Percentiles rank a stretch among this genome's conserved stretches.
Conservation (phyloP, 495 filamentous ascomycete genomes). For the Penicillium arizonense region DNA sequence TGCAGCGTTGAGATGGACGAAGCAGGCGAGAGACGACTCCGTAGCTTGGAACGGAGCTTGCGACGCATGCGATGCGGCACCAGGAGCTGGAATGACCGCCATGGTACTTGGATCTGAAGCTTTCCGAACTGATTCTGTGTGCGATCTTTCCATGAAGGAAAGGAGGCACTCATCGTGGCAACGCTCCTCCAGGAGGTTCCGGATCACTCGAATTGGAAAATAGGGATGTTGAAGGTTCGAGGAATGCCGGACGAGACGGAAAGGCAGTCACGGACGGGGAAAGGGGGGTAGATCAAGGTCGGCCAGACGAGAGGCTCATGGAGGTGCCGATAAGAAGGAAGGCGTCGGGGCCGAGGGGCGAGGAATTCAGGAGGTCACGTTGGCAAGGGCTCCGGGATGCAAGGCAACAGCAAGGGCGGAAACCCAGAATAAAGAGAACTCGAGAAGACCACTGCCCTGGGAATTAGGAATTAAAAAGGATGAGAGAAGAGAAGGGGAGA, state of each 20-base stretch:
- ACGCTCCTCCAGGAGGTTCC: conserved; percentile 25
- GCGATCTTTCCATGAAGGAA: conserved; percentile 52
- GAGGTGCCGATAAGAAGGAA: conserved; percentile 18
- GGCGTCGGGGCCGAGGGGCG: conserved; percentile 18
- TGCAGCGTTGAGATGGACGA: conserved; percentile 73
- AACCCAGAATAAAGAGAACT: conserved; percentile 12
- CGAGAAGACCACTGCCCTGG: conserved; percentile 9
- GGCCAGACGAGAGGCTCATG: conserved; percentile 26
- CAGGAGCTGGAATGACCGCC: conserved; percentile 48
- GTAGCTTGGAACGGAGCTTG: conserved; percentile 70
- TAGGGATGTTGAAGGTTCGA: conserved; percentile 19
- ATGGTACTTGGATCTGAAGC: conserved; percentile 49
- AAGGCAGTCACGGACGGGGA: conserved; percentile 15
- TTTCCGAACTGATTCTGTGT: conserved; percentile 48
- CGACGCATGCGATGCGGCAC: conserved; percentile 72
- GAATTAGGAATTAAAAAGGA: conserved; percentile 18
- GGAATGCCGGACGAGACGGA: conserved; percentile 25
- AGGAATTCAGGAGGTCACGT: conserved; percentile 15
- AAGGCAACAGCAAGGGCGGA: conserved; percentile 21
- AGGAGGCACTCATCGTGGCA: conserved; percentile 38
- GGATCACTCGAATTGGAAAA: conserved; percentile 20
- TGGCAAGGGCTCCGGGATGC: conserved; percentile 16
- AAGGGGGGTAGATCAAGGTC: conserved; percentile 27
- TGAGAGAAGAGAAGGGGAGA: conserved; percentile 17
- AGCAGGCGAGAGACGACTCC: conserved; percentile 66